Percentiles rank a stretch among this genome's conserved stretches.
These are phyloP conservation scores for Lentinula raphanica DNA, from an alignment of 768 basidiomycete species.

Conservation along the genomic window DNA sequence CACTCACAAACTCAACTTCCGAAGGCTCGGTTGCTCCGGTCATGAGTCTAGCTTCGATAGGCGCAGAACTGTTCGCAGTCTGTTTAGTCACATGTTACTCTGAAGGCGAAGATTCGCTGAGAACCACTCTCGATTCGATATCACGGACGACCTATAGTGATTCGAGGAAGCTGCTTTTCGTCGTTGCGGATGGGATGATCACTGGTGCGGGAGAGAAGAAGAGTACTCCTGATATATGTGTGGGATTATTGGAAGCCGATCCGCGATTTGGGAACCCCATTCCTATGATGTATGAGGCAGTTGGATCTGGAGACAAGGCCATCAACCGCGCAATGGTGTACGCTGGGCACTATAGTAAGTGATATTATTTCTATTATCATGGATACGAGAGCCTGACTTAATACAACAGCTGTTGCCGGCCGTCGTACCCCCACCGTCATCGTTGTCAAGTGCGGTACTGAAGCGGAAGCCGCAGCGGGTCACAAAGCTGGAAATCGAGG, in stretches of 20 bases:
- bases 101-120: slow-evolving; percentile 89
- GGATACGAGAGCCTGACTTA: too few species aligned
- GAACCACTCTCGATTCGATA: slow-evolving; percentile 90
- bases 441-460: slow-evolving; percentile 94
- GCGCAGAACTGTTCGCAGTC: slow-evolving; percentile 90
- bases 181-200: slow-evolving; percentile 98
- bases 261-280: slow-evolving; percentile 93
- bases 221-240: slow-evolving; percentile 96
- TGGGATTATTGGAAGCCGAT: slow-evolving; percentile 86
- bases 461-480: slow-evolving; percentile 72
- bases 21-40: slow-evolving; percentile 48
- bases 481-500: slow-evolving; percentile 98
- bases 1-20: slow-evolving; percentile 39
- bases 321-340: slow-evolving; percentile 98
- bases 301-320: slow-evolving; percentile 83
- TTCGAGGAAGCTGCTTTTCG: slow-evolving; percentile 83
- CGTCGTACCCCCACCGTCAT: slow-evolving; percentile 92
- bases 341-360: slow-evolving; percentile 97
- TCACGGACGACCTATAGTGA: slow-evolving; percentile 90
- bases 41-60: slow-evolving; percentile 86
- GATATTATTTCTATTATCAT: too few species aligned
- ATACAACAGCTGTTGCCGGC: slow-evolving; percentile 61
- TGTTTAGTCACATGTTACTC: slow-evolving; percentile 98
- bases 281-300: slow-evolving; percentile 90
- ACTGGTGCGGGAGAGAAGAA: slow-evolving; percentile 94